These are phyloP conservation scores for Kitagawia praeruptora DNA, from an alignment of 129 eudicot genomes.

Conservation along the genomic window DNA sequence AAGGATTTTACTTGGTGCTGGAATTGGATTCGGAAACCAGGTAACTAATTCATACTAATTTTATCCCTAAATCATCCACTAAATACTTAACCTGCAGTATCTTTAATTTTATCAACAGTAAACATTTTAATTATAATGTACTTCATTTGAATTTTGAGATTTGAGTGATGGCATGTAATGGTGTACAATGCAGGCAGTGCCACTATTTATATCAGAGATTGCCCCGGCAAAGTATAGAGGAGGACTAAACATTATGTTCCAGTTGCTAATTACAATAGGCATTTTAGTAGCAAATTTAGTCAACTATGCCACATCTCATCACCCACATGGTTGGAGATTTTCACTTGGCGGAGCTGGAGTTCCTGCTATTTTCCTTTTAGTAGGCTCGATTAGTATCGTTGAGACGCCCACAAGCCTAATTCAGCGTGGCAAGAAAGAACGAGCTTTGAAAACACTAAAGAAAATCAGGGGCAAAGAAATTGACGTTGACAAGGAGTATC, in stretches of 20 bases:
- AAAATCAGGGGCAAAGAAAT: conserved; percentile 40
- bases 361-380: conserved; percentile 50
- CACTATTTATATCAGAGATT: conserved; percentile 63
- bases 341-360: conserved; percentile 58
- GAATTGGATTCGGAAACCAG: conserved; percentile 71
- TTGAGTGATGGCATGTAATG: background rate
- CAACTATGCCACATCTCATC: conserved; percentile 35
- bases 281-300: conserved; percentile 44
- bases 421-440: conserved; percentile 32
- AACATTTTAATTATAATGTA: background rate
- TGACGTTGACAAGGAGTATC: conserved; percentile 44
- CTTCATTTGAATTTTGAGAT: background rate
- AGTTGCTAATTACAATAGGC: conserved; percentile 50
- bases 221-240: conserved; percentile 59
- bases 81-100: no score
- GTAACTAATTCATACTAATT: conserved; percentile 9
- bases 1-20: conserved; percentile 49
- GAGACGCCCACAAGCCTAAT: conserved; percentile 61
- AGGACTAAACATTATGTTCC: conserved; percentile 48
- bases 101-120: background rate
- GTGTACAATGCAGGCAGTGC: conserved; percentile 42
- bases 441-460: conserved; percentile 26
- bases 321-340: conserved; percentile 48
- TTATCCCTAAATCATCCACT: background rate
- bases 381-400: conserved; percentile 42